A percentile compares a stretch with the other conserved stretches of the same genome.
These are phyloP conservation scores for Salix arbutifolia DNA, from an alignment of 345 rosid species.

Conservation along the genomic window DNA sequence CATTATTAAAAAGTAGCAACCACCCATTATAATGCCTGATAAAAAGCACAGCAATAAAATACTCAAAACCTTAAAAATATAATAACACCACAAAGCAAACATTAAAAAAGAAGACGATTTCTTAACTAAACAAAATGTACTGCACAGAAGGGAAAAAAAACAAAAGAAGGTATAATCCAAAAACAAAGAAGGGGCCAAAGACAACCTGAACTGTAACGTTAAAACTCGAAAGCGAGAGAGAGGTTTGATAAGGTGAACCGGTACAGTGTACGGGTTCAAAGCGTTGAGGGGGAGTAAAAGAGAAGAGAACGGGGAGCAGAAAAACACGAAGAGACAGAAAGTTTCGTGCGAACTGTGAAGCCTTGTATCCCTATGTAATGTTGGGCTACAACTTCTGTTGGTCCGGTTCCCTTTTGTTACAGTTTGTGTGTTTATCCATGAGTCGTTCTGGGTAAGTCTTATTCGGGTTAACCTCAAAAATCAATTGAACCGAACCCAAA, in stretches of 20 bases:
- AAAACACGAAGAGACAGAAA: background rate
- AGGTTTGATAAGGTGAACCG: constrained; percentile 2
- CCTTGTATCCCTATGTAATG: background rate
- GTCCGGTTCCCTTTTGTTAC: background rate
- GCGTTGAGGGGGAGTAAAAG: background rate
- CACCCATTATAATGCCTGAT: constrained; percentile 15
- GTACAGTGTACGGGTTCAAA: constrained; percentile 9
- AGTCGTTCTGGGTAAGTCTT: background rate
- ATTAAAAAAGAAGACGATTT: background rate
- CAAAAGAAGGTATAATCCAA: constrained; percentile 14
- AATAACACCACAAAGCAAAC: background rate
- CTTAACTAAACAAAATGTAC: background rate
- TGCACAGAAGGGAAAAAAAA: background rate
- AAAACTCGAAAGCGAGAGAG: constrained; percentile 4
- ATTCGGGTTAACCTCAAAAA: no score
- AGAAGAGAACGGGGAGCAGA: background rate
- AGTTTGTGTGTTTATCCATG: background rate
- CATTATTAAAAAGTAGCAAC: background rate
- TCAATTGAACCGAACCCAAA: no score
- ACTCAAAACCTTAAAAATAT: background rate
- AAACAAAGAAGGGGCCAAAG: background rate
- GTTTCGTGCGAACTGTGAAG: constrained; percentile 18
- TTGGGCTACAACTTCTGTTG: background rate
- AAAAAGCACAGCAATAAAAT: constrained; percentile 2
- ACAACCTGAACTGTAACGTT: constrained; percentile 27